Evolutionary conservation across 2,329 filamentous ascomycete species (phyloP).

Genomic region (Colletotrichum karsti): DNA sequence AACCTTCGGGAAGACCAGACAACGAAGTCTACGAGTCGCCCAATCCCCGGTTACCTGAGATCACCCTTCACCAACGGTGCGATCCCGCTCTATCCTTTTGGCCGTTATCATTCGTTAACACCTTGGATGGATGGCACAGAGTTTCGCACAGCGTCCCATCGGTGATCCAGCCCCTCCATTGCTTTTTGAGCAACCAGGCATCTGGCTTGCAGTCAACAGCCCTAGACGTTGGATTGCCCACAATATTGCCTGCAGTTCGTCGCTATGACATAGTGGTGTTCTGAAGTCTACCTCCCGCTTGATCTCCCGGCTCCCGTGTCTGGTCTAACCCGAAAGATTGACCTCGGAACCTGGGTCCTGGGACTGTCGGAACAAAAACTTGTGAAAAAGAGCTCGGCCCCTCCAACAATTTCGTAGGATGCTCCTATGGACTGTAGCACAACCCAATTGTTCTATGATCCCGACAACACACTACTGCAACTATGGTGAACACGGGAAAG

Average conservation of each 20-base stretch:
- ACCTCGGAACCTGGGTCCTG: neutral
- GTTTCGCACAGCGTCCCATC: conserved; percentile 26
- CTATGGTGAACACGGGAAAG: conserved; percentile 36
- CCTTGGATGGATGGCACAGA: neutral
- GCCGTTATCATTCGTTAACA: neutral
- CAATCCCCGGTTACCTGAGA: neutral
- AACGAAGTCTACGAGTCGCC: neutral
- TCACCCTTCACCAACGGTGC: neutral
- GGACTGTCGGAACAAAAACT: neutral
- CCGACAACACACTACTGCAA: neutral
- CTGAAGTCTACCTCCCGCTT: neutral
- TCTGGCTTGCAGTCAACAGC: conserved; percentile 5
- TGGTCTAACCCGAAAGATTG: neutral
- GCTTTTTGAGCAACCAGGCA: neutral
- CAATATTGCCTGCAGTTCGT: conserved; percentile 11
- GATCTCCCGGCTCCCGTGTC: neutral
- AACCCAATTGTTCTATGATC: too few relatives aligned
- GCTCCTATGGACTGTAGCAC: neutral
- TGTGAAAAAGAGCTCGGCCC: conserved; percentile 21
- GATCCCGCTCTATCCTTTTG: neutral
- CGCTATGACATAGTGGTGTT: conserved; percentile 19
- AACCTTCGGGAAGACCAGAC: conserved; percentile 24
- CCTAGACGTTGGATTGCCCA: neutral
- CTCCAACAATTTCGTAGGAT: neutral
- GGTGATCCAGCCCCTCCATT: conserved; percentile 12